These are phyloP conservation scores for Penicillium brasilianum DNA, from an alignment of 2,329 filamentous ascomycete genomes.

Conservation along the genomic window DNA sequence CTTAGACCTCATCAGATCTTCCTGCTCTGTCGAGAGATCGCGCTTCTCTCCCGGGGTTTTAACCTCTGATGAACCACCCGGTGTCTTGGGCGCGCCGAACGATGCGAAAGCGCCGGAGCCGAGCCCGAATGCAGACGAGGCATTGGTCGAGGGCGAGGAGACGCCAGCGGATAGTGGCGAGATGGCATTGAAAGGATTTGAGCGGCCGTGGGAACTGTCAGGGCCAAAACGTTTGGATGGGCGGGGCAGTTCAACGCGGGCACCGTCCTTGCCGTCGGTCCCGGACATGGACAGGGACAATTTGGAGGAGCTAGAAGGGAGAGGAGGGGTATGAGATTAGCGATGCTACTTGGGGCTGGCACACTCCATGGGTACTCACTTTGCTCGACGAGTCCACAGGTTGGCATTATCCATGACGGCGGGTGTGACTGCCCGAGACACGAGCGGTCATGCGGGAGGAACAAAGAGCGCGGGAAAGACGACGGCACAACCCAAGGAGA, in stretches of 20 bases:
- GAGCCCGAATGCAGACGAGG: conserved; percentile 88
- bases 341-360: conserved; percentile 2
- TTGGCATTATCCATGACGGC: conserved; percentile 57
- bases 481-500: conserved; percentile 17
- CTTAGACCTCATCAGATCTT: conserved; percentile 45
- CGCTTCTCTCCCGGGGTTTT: conserved; percentile 69
- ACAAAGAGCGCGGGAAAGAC: conserved; percentile 19
- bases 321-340: conserved; percentile 31
- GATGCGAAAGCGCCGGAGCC: conserved; percentile 96
- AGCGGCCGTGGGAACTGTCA: conserved; percentile 72
- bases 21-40: conserved; percentile 55
- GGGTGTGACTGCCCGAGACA: conserved; percentile 43
- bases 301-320: conserved; percentile 76
- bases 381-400: conserved; percentile 56
- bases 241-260: conserved; percentile 64
- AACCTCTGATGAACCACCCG: conserved; percentile 79
- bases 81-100: conserved; percentile 90
- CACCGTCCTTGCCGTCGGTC: conserved; percentile 57
- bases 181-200: conserved; percentile 78
- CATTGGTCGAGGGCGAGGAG: conserved; percentile 75
- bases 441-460: conserved; percentile 44
- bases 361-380: conserved; percentile 42
- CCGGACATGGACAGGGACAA: conserved; percentile 83
- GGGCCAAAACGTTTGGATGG: conserved; percentile 76
- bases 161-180: conserved; percentile 72